Conservation (phyloP, 768 basidiomycete genomes). For the Mycena haematopus region DNA sequence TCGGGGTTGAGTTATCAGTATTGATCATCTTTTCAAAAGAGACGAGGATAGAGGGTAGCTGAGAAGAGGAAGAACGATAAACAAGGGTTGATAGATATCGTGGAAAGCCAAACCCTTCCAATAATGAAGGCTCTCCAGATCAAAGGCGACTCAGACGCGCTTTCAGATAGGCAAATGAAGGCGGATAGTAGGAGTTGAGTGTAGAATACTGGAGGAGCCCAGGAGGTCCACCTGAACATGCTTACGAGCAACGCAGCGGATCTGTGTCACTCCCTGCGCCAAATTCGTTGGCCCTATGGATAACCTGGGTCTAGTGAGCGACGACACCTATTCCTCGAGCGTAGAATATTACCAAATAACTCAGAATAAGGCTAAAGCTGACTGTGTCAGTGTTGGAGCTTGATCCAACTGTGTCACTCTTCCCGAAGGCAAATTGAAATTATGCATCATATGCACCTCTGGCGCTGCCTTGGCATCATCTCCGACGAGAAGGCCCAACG, state of each 20-base stretch:
- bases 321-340: not conserved
- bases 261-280: constrained; percentile 65
- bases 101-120: constrained; percentile 61
- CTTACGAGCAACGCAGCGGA: constrained; percentile 60
- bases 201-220: constrained; percentile 69
- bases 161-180: constrained; percentile 66
- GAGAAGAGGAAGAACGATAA: constrained; percentile 18
- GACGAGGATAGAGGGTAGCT: constrained; percentile 69
- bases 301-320: constrained; percentile 49
- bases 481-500: constrained; percentile 64
- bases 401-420: constrained; percentile 60
- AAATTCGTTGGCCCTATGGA: constrained; percentile 62
- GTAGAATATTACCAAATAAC: constrained; percentile 58
- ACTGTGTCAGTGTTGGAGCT: constrained; percentile 70
- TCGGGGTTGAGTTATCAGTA: constrained; percentile 55
- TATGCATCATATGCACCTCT: constrained; percentile 76
- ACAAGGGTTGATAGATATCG: not conserved
- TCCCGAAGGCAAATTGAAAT: constrained; percentile 63
- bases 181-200: constrained; percentile 72
- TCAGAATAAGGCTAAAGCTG: constrained; percentile 65
- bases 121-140: constrained; percentile 78
- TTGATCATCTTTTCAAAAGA: constrained; percentile 63
- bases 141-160: constrained; percentile 39
- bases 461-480: constrained; percentile 74
- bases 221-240: constrained; percentile 65